phyloP scores from a whole-genome alignment of 345 rosid species.

The Murraya koenigii region DNA sequence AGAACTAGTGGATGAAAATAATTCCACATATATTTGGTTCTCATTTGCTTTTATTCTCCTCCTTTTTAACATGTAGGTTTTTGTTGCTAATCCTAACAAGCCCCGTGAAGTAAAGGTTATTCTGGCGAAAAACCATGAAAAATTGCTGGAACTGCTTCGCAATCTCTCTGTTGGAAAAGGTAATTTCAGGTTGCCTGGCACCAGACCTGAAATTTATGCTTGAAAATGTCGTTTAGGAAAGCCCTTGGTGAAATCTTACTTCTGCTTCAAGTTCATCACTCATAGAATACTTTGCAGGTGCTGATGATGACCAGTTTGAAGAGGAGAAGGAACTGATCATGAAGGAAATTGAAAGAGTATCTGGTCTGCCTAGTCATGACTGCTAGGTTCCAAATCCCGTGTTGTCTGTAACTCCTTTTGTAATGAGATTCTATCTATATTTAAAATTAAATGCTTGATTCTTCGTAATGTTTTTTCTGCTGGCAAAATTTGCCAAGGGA shows the following conservation, averaged over 20 bases:
- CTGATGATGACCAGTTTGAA: conserved; percentile 89
- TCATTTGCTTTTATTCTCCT: neutral
- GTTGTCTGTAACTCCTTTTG: neutral
- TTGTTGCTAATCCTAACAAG: conserved; percentile 97
- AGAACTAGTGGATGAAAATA: neutral
- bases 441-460: conserved; percentile 9
- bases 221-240: neutral
- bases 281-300: conserved; percentile 34
- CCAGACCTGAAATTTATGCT: neutral
- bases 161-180: conserved; percentile 84
- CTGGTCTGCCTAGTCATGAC: conserved; percentile 40
- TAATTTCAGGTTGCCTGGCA: conserved; percentile 18
- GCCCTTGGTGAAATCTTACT: neutral
- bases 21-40: neutral
- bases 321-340: conserved; percentile 93
- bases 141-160: conserved; percentile 60
- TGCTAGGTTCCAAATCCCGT: conserved; percentile 13
- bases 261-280: neutral
- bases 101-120: conserved; percentile 83
- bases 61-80: conserved; percentile 47
- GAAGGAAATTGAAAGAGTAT: conserved; percentile 67
- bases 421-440: neutral
- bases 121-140: conserved; percentile 77
- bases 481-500: neutral
- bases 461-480: neutral